These are phyloP conservation scores for Boehmeria nivea DNA, from an alignment of 306 rosid species.

Conservation along the genomic window DNA sequence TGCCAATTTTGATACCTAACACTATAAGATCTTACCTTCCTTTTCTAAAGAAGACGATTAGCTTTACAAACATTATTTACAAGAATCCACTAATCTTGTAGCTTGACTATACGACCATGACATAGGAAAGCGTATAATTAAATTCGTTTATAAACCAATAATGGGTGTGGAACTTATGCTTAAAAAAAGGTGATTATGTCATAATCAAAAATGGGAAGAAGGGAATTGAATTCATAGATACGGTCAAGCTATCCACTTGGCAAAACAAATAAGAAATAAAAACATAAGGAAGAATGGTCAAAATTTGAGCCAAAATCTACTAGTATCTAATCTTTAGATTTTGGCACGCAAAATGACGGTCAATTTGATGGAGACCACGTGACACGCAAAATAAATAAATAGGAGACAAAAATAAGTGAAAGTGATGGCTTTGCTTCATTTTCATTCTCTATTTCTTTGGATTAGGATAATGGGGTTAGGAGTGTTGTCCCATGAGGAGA, in stretches of 20 bases:
- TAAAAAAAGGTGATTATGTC: constrained; percentile 1
- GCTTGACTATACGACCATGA: constrained; percentile 12
- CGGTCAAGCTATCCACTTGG: neutral
- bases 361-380: constrained; percentile 5
- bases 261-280: neutral
- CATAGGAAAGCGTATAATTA: constrained; percentile 6
- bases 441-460: neutral
- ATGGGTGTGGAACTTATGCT: constrained; percentile 1
- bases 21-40: constrained; percentile 2
- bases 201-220: constrained; percentile 10
- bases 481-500: neutral
- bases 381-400: neutral
- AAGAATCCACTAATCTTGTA: constrained; percentile 4
- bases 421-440: neutral
- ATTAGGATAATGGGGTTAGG: constrained; percentile 4
- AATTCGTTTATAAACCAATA: constrained; percentile 3
- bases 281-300: neutral
- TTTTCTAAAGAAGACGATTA: neutral
- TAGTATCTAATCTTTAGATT: constrained; percentile 5
- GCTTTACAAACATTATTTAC: neutral
- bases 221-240: neutral
- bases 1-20: neutral
- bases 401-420: neutral
- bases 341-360: constrained; percentile 1
- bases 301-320: neutral